Evolutionary conservation across 371 early-diverging fungal genomes (phyloP).

Genomic region (Funneliformis caledonium): DNA sequence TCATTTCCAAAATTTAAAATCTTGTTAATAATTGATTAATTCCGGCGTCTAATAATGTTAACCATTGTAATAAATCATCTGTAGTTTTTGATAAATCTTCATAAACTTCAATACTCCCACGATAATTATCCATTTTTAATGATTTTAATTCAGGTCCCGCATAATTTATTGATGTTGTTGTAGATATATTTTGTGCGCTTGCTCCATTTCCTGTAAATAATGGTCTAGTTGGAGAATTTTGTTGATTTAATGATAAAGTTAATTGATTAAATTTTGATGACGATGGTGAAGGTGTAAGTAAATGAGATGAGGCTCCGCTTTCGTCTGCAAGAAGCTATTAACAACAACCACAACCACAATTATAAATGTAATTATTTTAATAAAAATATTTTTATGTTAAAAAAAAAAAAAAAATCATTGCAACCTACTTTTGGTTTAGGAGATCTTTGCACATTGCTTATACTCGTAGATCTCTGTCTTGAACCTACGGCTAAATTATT

Average conservation of each 20-base stretch:
- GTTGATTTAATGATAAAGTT: not conserved
- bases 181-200: not conserved
- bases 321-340: conserved; percentile 6
- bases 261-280: not conserved
- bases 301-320: not conserved
- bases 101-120: conserved; percentile 47
- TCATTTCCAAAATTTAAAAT: conserved; percentile 8
- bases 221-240: conserved; percentile 18
- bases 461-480: conserved; percentile 15
- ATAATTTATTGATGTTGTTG: not conserved
- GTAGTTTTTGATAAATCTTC: conserved; percentile 48
- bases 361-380: not conserved
- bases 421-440: not conserved
- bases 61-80: conserved; percentile 49
- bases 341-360: no score
- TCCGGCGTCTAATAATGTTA: conserved; percentile 50
- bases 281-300: conserved; percentile 23
- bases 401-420: not conserved
- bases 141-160: conserved; percentile 46
- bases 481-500: conserved; percentile 1
- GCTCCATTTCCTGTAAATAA: not conserved
- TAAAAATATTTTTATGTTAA: not conserved
- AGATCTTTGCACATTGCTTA: conserved; percentile 8
- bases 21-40: conserved; percentile 40
- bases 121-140: conserved; percentile 49